phyloP scores from a whole-genome alignment of 306 rosid species.

The Cicer chorassanicum region DNA sequence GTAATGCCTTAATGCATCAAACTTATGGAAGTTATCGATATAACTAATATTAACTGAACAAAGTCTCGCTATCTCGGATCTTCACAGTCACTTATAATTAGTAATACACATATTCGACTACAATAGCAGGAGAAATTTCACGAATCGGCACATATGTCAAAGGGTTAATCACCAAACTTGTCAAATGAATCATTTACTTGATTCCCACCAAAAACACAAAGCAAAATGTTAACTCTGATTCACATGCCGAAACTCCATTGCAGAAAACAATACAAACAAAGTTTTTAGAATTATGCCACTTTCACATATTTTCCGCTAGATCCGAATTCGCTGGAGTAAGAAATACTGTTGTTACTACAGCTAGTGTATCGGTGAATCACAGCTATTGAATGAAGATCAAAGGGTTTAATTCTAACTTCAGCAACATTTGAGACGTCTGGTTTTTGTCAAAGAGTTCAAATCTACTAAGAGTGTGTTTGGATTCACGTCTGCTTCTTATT shows the following conservation, averaged over 20 bases:
- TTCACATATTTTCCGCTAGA: slow-evolving; percentile 6
- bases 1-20: slow-evolving; percentile 4
- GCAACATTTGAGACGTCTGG: background rate
- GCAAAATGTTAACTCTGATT: background rate
- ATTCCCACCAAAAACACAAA: slow-evolving; percentile 24
- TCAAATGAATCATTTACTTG: slow-evolving; percentile 18
- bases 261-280: background rate
- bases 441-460: background rate
- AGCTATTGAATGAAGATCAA: background rate
- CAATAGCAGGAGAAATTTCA: background rate
- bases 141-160: slow-evolving; percentile 11
- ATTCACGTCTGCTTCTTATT: too few relatives aligned
- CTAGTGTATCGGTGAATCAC: background rate
- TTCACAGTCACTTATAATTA: slow-evolving; percentile 5
- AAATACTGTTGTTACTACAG: background rate
- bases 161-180: slow-evolving; percentile 26
- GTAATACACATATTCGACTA: slow-evolving; percentile 2
- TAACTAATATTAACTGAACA: background rate
- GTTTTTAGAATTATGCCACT: background rate
- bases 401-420: background rate
- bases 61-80: background rate
- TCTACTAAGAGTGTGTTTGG: background rate
- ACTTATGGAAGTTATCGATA: slow-evolving; percentile 29
- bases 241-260: slow-evolving; percentile 13
- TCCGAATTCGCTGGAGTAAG: background rate